Evolutionary conservation across 2,329 filamentous ascomycete genomes (phyloP).

Genomic region (Trichophyton schoenleinii): DNA sequence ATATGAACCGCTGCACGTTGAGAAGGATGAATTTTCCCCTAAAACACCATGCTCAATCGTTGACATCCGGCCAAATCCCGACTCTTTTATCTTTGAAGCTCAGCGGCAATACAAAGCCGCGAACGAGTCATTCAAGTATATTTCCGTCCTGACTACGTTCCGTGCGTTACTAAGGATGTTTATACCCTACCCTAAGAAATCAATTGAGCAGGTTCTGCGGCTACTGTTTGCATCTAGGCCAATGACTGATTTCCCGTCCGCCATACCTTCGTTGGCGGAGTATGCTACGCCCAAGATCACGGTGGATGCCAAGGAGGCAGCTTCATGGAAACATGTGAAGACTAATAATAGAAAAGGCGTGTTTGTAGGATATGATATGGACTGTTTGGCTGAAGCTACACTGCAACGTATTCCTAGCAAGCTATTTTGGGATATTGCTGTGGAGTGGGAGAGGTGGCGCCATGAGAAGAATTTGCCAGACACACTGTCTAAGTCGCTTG

Average conservation of each 20-base stretch:
- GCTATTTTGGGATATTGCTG: slow-evolving; percentile 25
- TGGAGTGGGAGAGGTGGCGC: slow-evolving; percentile 26
- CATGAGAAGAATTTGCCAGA: slow-evolving; percentile 14
- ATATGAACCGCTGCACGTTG: slow-evolving; percentile 54
- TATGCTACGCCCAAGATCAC: slow-evolving; percentile 15
- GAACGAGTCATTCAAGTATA: slow-evolving; percentile 14
- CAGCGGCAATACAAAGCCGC: slow-evolving; percentile 12
- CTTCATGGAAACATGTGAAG: not conserved
- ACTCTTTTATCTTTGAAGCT: slow-evolving; percentile 16
- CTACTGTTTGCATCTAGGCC: slow-evolving; percentile 22
- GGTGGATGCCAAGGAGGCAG: not conserved
- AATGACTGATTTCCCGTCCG: slow-evolving; percentile 22
- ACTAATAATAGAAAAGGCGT: slow-evolving; percentile 1
- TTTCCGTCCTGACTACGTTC: slow-evolving; percentile 19
- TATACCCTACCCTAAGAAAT: slow-evolving; percentile 11
- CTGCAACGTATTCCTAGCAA: slow-evolving; percentile 20
- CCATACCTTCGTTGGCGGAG: slow-evolving; percentile 23
- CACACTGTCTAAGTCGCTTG: not conserved
- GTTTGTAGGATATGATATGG: slow-evolving; percentile 10
- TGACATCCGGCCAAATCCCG: slow-evolving; percentile 24
- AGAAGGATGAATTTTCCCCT: slow-evolving; percentile 55
- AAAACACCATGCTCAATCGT: slow-evolving; percentile 26
- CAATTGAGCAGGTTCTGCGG: slow-evolving; percentile 19
- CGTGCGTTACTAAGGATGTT: slow-evolving; percentile 17
- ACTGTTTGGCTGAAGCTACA: slow-evolving; percentile 17